phyloP scores from a whole-genome alignment of 176 grass and related monocot genomes.

The Oropetium thomaeum region DNA sequence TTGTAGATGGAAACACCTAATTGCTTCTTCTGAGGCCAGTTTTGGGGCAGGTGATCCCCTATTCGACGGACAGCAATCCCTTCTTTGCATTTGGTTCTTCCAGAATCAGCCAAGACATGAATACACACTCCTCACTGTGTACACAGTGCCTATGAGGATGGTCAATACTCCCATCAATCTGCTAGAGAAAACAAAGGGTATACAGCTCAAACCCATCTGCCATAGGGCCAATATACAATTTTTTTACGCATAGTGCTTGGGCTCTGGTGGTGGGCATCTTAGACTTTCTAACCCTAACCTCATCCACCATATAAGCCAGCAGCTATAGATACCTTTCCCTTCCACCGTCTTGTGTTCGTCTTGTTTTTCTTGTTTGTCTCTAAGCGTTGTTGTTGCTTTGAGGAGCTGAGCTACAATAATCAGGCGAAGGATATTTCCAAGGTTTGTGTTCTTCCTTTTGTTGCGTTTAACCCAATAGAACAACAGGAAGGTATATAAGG shows the following conservation, averaged over 20 bases:
- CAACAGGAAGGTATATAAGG: constrained; percentile 38
- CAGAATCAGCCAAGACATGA: constrained; percentile 54
- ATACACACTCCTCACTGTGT: constrained; percentile 29
- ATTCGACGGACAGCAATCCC: constrained; percentile 57
- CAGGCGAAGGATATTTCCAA: constrained; percentile 45
- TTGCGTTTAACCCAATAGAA: constrained; percentile 9
- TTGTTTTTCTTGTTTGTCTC: constrained; percentile 72
- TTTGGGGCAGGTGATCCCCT: constrained; percentile 64
- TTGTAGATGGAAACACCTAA: constrained; percentile 55
- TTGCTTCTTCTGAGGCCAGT: constrained; percentile 77
- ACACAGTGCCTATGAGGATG: constrained; percentile 30
- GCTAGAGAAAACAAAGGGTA: constrained; percentile 41
- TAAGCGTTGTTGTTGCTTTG: constrained; percentile 16
- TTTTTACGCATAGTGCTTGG: constrained; percentile 46
- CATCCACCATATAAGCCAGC: constrained; percentile 40
- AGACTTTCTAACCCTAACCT: constrained; percentile 39
- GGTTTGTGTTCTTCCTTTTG: constrained; percentile 54
- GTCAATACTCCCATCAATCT: constrained; percentile 47
- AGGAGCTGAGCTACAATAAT: constrained; percentile 34
- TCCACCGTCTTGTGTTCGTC: constrained; percentile 19
- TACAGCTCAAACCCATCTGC: constrained; percentile 58
- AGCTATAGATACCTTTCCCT: constrained; percentile 18
- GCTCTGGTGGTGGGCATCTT: constrained; percentile 49
- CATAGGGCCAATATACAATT: constrained; percentile 22
- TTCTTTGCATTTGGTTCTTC: constrained; percentile 52